Percentiles rank a stretch among this genome's conserved stretches.
These are phyloP conservation scores for Hypoxylon rubiginosum DNA, from an alignment of 2,329 filamentous ascomycete species.

Conservation along the genomic window DNA sequence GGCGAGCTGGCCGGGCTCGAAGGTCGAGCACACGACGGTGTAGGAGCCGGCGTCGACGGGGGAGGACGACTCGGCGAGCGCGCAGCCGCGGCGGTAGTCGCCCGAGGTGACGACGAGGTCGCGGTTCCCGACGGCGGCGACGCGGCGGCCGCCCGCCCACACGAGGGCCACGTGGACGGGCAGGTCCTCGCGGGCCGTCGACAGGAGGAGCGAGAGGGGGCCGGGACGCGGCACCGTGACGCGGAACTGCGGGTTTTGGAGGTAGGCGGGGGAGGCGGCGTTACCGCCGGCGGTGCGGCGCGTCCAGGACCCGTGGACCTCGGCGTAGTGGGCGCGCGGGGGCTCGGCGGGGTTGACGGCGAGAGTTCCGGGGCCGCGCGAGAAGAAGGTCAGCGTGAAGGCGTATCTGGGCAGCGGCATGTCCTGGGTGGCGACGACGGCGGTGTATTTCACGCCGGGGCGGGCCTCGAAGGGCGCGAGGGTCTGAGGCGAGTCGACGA, in stretches of 20 bases:
- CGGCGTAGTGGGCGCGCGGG: conserved; percentile 69
- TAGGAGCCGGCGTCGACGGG: conserved; percentile 79
- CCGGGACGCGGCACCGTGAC: conserved; percentile 70
- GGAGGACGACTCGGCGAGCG: conserved; percentile 73
- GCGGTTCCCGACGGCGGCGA: conserved; percentile 76
- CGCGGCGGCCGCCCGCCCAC: conserved; percentile 79
- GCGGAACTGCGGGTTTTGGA: conserved; percentile 88
- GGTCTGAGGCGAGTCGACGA: conserved; percentile 93
- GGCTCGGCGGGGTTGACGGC: conserved; percentile 72
- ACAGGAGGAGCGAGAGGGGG: conserved; percentile 79
- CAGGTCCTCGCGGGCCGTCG: conserved; percentile 74
- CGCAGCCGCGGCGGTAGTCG: conserved; percentile 88
- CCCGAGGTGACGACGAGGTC: conserved; percentile 87
- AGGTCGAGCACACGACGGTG: conserved; percentile 91
- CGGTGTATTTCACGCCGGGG: conserved; percentile 61
- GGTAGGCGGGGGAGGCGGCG: conserved; percentile 79
- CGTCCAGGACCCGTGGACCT: conserved; percentile 78
- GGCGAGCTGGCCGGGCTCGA: conserved; percentile 82
- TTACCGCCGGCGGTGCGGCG: conserved; percentile 86
- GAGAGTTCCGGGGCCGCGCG: conserved; percentile 72
- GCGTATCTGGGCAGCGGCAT: conserved; percentile 79
- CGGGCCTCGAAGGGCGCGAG: conserved; percentile 78
- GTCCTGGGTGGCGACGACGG: conserved; percentile 83
- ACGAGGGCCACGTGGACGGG: conserved; percentile 89
- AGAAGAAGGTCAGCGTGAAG: conserved; percentile 91